Conservation (phyloP, 176 grass and related monocot genomes). For the Raddia distichophylla region DNA sequence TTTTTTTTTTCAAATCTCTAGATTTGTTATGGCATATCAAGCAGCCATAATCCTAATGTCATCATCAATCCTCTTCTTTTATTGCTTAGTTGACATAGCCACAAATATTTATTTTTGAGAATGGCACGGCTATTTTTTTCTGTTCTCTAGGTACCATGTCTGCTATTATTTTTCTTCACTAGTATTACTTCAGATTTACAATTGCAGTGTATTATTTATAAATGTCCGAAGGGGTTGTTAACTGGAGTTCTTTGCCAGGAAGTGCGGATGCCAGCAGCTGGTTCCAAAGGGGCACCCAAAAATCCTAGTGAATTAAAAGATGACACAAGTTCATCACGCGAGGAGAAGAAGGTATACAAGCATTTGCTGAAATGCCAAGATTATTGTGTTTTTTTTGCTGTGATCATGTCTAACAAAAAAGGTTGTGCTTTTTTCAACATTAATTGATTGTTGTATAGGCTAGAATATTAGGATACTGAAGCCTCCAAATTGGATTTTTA, state of each 20-base stretch:
- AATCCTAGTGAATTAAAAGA: conserved; percentile 90
- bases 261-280: conserved; percentile 90
- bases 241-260: conserved; percentile 64
- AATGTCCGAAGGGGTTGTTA: conserved; percentile 15
- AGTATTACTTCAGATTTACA: conserved; percentile 23
- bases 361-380: conserved; percentile 7
- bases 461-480: not conserved
- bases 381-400: conserved; percentile 20
- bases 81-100: not conserved
- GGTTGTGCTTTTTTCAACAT: not conserved
- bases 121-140: conserved; percentile 13
- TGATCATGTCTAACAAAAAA: not conserved
- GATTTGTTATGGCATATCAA: not conserved
- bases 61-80: not conserved
- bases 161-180: not conserved
- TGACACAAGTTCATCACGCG: conserved; percentile 78
- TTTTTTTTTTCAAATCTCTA: conserved; percentile 4
- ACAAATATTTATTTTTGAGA: conserved; percentile 19
- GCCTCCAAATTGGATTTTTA: not conserved
- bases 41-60: not conserved
- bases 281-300: conserved; percentile 79
- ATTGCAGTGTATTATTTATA: not conserved
- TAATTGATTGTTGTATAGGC: not conserved
- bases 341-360: conserved; percentile 75
- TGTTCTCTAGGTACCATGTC: not conserved